phyloP scores from a whole-genome alignment of 1,284 basidiomycete species.

The Sparassis latifolia region DNA sequence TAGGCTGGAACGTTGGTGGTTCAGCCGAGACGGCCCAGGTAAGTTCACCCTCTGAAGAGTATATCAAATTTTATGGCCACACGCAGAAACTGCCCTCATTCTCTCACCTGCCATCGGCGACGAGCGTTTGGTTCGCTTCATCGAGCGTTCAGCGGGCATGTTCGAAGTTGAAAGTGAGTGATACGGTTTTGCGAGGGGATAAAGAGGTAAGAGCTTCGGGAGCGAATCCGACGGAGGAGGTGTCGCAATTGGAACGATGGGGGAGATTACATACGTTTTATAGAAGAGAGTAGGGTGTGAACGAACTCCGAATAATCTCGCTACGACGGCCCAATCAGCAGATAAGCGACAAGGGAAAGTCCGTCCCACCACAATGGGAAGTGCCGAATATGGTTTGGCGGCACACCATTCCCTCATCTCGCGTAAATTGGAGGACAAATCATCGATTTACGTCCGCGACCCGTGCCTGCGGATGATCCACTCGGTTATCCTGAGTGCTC shows the following conservation, averaged over 20 bases:
- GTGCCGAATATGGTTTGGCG: neutral
- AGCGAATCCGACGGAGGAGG: conserved; percentile 21
- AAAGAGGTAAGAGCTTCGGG: conserved; percentile 18
- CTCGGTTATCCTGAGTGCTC: too few relatives aligned
- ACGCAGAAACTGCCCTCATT: neutral
- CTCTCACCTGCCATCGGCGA: conserved; percentile 41
- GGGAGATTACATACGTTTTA: conserved; percentile 26
- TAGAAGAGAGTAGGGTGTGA: conserved; percentile 18
- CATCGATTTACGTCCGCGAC: neutral
- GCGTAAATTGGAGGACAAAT: neutral
- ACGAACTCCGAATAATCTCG: conserved; percentile 15
- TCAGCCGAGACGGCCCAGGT: conserved; percentile 49
- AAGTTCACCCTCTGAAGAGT: conserved; percentile 36
- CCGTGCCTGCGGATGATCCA: neutral
- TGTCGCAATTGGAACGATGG: conserved; percentile 20
- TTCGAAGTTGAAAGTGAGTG: conserved; percentile 16
- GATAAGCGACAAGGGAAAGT: too few relatives aligned
- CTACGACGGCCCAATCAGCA: too few relatives aligned
- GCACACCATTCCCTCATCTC: neutral
- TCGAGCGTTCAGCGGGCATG: conserved; percentile 49
- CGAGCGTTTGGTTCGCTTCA: conserved; percentile 35
- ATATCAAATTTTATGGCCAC: conserved; percentile 1
- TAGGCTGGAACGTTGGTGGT: conserved; percentile 29
- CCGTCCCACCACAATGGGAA: neutral
- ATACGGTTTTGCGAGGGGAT: conserved; percentile 13